Percentiles rank a stretch among this genome's conserved stretches.
Conservation (phyloP, 768 basidiomycete species). For the Termitomyces sp. region DNA sequence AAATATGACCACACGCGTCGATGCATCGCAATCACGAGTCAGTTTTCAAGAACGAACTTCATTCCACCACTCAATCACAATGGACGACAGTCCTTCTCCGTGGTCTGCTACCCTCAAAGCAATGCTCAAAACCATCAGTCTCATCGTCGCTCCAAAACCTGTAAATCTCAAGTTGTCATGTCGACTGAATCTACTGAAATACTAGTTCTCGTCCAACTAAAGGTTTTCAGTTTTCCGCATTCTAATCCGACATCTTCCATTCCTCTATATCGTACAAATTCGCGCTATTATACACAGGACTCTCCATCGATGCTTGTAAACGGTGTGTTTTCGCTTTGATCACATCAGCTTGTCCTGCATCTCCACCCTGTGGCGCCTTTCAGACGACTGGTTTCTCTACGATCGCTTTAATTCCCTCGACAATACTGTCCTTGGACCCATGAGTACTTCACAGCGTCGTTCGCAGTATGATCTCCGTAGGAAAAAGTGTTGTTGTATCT, state of each 20-base stretch:
- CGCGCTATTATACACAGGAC: not conserved
- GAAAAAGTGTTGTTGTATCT: not conserved
- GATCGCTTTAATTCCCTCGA: not conserved
- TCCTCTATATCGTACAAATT: constrained; percentile 1
- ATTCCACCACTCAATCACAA: constrained; percentile 27
- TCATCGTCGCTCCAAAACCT: constrained; percentile 8
- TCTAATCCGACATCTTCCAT: not conserved
- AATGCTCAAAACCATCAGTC: constrained; percentile 1
- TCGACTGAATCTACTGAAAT: not conserved
- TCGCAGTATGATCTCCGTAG: not conserved
- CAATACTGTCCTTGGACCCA: not conserved
- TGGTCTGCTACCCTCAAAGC: constrained; percentile 5
- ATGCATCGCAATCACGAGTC: not conserved
- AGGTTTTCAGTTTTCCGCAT: constrained; percentile 9
- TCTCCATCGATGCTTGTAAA: not conserved
- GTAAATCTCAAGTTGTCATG: not conserved
- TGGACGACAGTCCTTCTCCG: not conserved
- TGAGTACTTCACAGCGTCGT: not conserved
- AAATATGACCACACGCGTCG: not conserved
- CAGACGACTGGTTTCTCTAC: not conserved
- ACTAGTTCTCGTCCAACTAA: not conserved
- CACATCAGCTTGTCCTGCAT: not conserved
- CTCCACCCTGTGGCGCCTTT: not conserved
- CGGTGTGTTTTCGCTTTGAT: not conserved
- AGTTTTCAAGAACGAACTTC: constrained; percentile 19